Evolutionary conservation across 352 stramenopile species (phyloP), one percentile per base, ranked within the genome.

Genomic region (Phytophthora brassicae): DNA sequence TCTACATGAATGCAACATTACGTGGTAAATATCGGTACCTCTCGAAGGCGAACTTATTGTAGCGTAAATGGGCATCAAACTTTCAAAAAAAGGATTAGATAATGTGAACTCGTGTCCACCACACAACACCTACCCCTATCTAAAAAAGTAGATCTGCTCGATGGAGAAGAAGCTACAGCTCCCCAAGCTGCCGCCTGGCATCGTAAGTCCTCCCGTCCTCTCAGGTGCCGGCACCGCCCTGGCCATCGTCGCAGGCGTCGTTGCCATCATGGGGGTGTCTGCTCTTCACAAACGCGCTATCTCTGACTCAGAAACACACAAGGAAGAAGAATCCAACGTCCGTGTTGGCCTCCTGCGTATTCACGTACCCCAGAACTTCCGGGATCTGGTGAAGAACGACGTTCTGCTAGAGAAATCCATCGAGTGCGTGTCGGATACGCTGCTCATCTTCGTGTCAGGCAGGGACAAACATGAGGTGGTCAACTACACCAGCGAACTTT

Each of bases 401-500:
- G 81, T 94, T 52, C 60, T 92, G n/a, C 23, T 94, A 20, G 81
- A 90, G 47, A 89, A 88, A 57, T 51, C 72, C 9, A 70, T 81
- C 17, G 70, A 74, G 23, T 55, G 71, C 7, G 81, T 88, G 23
- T 57, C 71, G 9, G 53, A 79, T 12, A 76, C 63, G 17, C 64
- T 94, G 16, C 56, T 85, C 22, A 72, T 94, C 39, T 94, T 76
- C 62, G 82, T 94, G 22, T 72, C 71, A n/a, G 79, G 75, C 5
- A 50, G 68, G 17, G 65, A 79, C 45, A 78, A 77, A 41, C 75
- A 85, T 56, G 81, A 85, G 60, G 69, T 83, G 53, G 59, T 94
- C 45, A 88, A 87, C 64, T 94, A 89, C 74, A 78, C 72, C 58
- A 90, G 84, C 65, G 75, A 94, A 53, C 70, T 94, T 22, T 92